Evolutionary conservation across 345 rosid genomes (phyloP).

Genomic region (Salix koriyanagi): DNA sequence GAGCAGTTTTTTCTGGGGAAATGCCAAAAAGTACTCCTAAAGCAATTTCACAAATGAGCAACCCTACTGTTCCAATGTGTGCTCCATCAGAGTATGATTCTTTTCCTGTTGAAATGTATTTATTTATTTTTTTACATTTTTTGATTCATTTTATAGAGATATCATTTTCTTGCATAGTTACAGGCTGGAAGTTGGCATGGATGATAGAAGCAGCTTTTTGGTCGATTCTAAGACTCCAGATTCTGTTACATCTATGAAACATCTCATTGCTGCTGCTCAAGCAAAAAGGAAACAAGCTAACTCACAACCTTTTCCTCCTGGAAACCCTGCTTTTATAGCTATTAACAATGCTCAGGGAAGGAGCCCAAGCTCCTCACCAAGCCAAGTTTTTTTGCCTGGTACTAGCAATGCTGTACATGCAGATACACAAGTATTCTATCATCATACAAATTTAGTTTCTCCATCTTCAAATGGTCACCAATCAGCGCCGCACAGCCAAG

Average conservation of each 20-base stretch:
- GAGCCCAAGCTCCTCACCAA: constrained; percentile 50
- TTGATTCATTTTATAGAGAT: background rate
- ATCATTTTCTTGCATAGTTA: constrained; percentile 7
- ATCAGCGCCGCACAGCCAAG: constrained; percentile 32
- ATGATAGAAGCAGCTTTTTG: constrained; percentile 36
- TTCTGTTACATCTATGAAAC: constrained; percentile 63
- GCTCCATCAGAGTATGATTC: constrained; percentile 34
- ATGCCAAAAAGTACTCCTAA: constrained; percentile 46
- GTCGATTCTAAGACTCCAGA: constrained; percentile 51
- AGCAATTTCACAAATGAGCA: constrained; percentile 34
- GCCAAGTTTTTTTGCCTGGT: constrained; percentile 46
- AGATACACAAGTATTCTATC: constrained; percentile 41
- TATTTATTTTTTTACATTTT: background rate
- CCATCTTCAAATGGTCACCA: constrained; percentile 47
- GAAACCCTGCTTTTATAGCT: constrained; percentile 33
- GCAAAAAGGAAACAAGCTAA: constrained; percentile 84
- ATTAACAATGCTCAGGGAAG: constrained; percentile 37
- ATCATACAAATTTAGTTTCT: constrained; percentile 33
- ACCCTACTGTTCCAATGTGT: constrained; percentile 34
- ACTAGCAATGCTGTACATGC: constrained; percentile 31
- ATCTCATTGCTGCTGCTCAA: constrained; percentile 92
- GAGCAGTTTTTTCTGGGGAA: constrained; percentile 44
- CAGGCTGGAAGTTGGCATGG: constrained; percentile 44
- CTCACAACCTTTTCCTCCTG: constrained; percentile 43
- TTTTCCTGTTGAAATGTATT: constrained; percentile 43